Conservation (phyloP, 192 early-diverging fungal species). For the Backusella psychrophila region DNA sequence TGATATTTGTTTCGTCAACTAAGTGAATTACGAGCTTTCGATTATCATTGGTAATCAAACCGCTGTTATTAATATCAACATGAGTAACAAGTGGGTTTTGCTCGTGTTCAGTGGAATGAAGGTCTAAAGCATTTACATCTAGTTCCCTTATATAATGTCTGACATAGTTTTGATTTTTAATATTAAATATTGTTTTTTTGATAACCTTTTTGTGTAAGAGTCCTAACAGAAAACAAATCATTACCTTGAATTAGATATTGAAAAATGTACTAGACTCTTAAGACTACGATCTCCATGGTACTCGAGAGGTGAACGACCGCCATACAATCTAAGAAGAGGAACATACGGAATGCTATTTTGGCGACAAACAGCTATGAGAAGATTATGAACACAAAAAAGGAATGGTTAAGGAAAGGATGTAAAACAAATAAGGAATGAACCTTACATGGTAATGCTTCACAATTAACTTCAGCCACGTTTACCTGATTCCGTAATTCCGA, state of each 20-base stretch:
- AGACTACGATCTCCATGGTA: not conserved
- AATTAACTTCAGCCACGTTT: constrained; percentile 84
- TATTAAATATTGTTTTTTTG: not conserved
- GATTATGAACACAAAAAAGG: not conserved
- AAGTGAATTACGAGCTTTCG: constrained; percentile 64
- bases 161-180: not conserved
- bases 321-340: constrained; percentile 7
- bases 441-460: constrained; percentile 54
- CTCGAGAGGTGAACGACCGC: not conserved
- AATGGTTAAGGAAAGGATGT: not conserved
- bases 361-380: not conserved
- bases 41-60: constrained; percentile 61
- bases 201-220: not conserved
- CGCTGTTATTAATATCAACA: constrained; percentile 62
- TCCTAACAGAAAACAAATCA: not conserved
- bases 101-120: constrained; percentile 46
- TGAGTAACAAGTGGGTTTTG: constrained; percentile 64
- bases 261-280: not conserved
- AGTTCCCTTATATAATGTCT: not conserved
- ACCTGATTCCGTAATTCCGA: constrained; percentile 56
- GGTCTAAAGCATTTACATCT: not conserved
- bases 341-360: constrained; percentile 4
- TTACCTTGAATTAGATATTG: constrained; percentile 7
- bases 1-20: constrained; percentile 45
- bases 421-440: not conserved